Percentiles rank a stretch among this genome's conserved stretches.
phyloP scores from a whole-genome alignment of 2,329 filamentous ascomycete genomes.

The Monosporascus sp. region DNA sequence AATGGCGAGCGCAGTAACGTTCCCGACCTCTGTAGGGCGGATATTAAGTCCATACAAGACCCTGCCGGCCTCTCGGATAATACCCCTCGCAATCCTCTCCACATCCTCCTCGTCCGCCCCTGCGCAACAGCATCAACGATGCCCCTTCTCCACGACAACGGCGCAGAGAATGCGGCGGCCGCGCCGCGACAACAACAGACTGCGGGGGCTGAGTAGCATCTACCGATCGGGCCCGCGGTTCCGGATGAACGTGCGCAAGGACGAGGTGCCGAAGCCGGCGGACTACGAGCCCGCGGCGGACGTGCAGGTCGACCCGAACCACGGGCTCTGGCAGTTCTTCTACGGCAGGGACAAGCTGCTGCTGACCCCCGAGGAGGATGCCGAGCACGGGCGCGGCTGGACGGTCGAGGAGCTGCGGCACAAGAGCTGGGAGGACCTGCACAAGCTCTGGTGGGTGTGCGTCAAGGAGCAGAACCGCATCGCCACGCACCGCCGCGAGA shows the following conservation, averaged over 20 bases:
- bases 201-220: slow-evolving; percentile 76
- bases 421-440: slow-evolving; percentile 92
- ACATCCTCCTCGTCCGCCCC: slow-evolving; percentile 1
- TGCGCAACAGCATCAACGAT: slow-evolving; percentile 10
- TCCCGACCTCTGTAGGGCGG: slow-evolving; percentile 27
- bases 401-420: slow-evolving; percentile 75
- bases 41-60: slow-evolving; percentile 16
- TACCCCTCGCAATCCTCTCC: slow-evolving; percentile 11
- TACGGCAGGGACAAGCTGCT: slow-evolving; percentile 63
- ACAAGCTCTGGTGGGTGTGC: slow-evolving; percentile 91
- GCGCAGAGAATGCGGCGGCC: slow-evolving; percentile 23
- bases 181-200: slow-evolving; percentile 68
- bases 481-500: slow-evolving; percentile 69
- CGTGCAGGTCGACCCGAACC: slow-evolving; percentile 61
- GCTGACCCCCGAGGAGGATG: slow-evolving; percentile 64
- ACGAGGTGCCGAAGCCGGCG: slow-evolving; percentile 68
- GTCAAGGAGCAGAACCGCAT: slow-evolving; percentile 86
- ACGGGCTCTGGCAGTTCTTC: slow-evolving; percentile 94
- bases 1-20: slow-evolving; percentile 25
- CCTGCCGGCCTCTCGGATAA: slow-evolving; percentile 7
- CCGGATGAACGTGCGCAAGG: slow-evolving; percentile 67
- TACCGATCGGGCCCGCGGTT: slow-evolving; percentile 71
- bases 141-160: slow-evolving; percentile 28
- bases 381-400: slow-evolving; percentile 76
- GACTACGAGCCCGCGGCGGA: slow-evolving; percentile 47